Conservation (phyloP, 169 alveolate species). For the Plasmodium relictum region DNA sequence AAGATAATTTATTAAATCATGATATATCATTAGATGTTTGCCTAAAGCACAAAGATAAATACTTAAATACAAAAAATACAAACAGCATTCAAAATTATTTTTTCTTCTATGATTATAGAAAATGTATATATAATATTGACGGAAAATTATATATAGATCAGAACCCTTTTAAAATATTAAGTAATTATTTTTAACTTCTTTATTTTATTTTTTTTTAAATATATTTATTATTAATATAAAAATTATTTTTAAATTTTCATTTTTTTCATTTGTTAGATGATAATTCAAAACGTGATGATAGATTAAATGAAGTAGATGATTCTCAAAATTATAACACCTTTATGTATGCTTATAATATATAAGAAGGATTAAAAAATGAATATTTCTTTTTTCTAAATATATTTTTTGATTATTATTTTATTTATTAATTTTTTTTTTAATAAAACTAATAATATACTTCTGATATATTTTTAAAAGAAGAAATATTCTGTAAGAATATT, state of each 20-base stretch:
- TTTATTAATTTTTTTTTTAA: not conserved
- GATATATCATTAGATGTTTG: constrained; percentile 41
- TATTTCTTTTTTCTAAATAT: not conserved
- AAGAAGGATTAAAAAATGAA: not conserved
- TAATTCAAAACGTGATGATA: constrained; percentile 21
- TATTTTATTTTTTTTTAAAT: not conserved
- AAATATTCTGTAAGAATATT: no score
- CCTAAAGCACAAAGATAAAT: constrained; percentile 34
- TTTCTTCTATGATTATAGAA: constrained; percentile 60
- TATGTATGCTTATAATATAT: constrained; percentile 45
- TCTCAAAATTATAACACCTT: constrained; percentile 58
- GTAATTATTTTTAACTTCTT: not conserved
- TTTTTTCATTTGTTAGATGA: constrained; percentile 3
- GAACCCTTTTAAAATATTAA: constrained; percentile 36
- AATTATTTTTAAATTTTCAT: not conserved
- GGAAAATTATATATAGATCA: constrained; percentile 52
- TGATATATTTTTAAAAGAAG: no score
- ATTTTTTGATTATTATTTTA: not conserved
- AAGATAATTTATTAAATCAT: constrained; percentile 13
- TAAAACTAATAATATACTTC: no score
- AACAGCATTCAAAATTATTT: constrained; percentile 45
- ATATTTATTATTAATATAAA: no score
- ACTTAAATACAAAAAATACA: constrained; percentile 33
- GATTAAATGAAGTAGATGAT: constrained; percentile 1
- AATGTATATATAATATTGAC: constrained; percentile 45